Evolutionary conservation across 371 early-diverging fungal genomes (phyloP), one percentile per base, ranked within the genome.

Genomic region (Mortierella sp.): DNA sequence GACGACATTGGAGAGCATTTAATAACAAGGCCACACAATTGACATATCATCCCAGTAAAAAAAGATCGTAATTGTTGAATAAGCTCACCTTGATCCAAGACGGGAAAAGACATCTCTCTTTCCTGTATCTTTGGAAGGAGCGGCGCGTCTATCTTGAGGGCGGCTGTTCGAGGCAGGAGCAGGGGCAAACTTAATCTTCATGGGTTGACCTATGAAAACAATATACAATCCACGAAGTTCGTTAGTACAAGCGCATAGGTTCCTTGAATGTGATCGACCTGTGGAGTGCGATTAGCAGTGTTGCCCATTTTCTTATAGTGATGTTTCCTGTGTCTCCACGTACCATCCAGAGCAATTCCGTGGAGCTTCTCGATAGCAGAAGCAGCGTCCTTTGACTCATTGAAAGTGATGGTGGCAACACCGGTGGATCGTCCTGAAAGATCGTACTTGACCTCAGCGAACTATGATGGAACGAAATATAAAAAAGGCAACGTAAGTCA

Each of bases 311-410:
- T 10, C 7, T 21, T 38, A 32, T 32, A 12, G 14, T 46, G 12
- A 14, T 0, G 4, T 55, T 55, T 55, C 27, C n/a, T 11, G n/a
- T 11, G n/a, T 27, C 7, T 18, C 24, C n/a, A 29, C 72, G 72
- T 91, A 94, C 94, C 91, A 89, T 94, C 94, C 46, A 94, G 87
- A 60, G 91, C 89, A 16, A 92, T 89, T 75, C 92, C 91, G 71
- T 94, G 90, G 54, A 93, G 91, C 74, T 91, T 90, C 71, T 87
- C 84, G 48, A 90, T 85, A 2, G 94, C 93, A 46, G 85, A 75
- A 49, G 90, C 92, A 68, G 93, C 93, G 76, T 92, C 91, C 18
- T 79, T 82, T 27, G 89, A 58, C n/a, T 82, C 70, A 24, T 83
- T 87, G 81, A 92, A 94, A n/a, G 89, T 83, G 27, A 94, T 83